A percentile compares a stretch with the other conserved stretches of the same genome.
Evolutionary conservation across 2,329 filamentous ascomycete species (phyloP).

Genomic region (Daldinia eschscholtzii): DNA sequence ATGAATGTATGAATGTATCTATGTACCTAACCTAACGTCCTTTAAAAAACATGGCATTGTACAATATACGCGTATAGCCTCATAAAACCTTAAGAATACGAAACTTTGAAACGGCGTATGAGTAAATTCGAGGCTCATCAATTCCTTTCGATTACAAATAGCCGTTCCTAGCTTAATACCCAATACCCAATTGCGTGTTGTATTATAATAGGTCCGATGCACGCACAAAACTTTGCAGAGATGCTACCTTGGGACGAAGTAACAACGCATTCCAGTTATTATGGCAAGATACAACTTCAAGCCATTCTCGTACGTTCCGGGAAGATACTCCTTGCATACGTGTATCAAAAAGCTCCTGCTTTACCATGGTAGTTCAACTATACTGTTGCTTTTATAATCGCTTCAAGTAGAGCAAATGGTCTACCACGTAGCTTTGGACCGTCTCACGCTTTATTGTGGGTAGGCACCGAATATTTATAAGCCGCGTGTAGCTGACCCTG

Average conservation of each 20-base stretch:
- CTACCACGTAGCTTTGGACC: not conserved
- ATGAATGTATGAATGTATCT: not conserved
- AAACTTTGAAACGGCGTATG: not conserved
- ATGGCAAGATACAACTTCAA: not conserved
- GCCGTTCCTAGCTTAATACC: not conserved
- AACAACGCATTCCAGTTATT: not conserved
- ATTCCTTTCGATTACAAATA: not conserved
- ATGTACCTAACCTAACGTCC: no score
- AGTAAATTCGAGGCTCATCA: not conserved
- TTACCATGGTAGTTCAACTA: not conserved
- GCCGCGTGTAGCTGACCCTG: not conserved
- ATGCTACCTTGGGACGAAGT: not conserved
- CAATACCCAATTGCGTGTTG: not conserved
- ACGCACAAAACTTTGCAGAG: not conserved
- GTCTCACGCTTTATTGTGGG: not conserved
- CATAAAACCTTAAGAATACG: not conserved
- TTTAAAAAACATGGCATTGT: no score
- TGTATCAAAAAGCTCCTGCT: not conserved
- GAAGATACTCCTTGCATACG: not conserved
- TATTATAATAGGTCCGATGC: not conserved
- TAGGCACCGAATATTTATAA: not conserved
- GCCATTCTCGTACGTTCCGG: slow-evolving; percentile 4
- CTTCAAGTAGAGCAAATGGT: not conserved
- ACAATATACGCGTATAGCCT: not conserved
- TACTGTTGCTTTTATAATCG: not conserved